phyloP scores from a whole-genome alignment of 176 grass and related monocot genomes.

The Rhipidocladum racemiflorum region DNA sequence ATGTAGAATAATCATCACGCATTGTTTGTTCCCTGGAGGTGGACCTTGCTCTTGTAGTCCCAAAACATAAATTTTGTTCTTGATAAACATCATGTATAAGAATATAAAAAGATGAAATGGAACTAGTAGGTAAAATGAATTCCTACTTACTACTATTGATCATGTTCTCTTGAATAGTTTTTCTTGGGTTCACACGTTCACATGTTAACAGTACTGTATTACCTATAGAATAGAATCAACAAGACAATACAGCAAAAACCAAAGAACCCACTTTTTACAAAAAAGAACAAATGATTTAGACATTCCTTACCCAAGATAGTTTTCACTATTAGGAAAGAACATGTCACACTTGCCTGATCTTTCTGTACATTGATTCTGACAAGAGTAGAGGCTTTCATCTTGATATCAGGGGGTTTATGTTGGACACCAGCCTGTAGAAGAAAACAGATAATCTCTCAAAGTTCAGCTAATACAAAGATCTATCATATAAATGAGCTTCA shows the following conservation, averaged over 20 bases:
- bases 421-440: constrained; percentile 75
- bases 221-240: neutral
- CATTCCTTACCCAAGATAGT: constrained; percentile 12
- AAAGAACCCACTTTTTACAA: neutral
- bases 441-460: constrained; percentile 20
- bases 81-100: neutral
- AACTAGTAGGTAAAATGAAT: neutral
- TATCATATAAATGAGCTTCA: neutral
- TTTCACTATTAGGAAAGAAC: constrained; percentile 5
- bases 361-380: constrained; percentile 76
- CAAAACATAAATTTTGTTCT: neutral
- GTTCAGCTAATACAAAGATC: constrained; percentile 19
- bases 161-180: neutral
- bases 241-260: neutral
- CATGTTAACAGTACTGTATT: neutral
- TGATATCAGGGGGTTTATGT: constrained; percentile 69
- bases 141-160: neutral
- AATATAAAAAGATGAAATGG: neutral
- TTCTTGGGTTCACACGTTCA: neutral
- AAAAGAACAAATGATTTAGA: neutral
- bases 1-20: neutral
- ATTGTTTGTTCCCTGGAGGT: neutral
- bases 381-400: constrained; percentile 80
- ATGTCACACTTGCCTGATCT: constrained; percentile 63
- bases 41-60: neutral